These are phyloP conservation scores for Candida sanyaensis DNA, from an alignment of 1,139 yeast species.

Conservation along the genomic window DNA sequence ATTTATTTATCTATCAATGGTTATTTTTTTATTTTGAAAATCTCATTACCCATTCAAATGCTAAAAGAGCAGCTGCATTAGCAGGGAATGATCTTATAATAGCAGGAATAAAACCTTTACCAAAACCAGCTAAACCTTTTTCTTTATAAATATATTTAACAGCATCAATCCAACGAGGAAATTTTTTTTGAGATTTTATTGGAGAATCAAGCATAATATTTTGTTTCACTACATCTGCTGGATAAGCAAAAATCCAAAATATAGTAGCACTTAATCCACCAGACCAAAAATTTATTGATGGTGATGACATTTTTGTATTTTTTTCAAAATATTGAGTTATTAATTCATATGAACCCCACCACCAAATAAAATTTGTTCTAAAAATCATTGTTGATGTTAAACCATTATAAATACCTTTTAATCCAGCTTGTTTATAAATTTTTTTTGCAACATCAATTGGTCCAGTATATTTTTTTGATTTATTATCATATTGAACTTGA, in stretches of 20 bases:
- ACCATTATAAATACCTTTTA: slow-evolving; percentile 78
- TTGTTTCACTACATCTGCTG: slow-evolving; percentile 87
- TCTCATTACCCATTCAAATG: slow-evolving; percentile 83
- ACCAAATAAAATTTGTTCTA: slow-evolving; percentile 81
- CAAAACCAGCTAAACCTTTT: slow-evolving; percentile 63
- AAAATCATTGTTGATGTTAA: slow-evolving; percentile 81
- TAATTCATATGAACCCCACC: slow-evolving; percentile 94
- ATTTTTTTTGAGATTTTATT: slow-evolving; percentile 58
- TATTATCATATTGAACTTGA: slow-evolving; percentile 86
- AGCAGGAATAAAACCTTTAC: slow-evolving; percentile 78
- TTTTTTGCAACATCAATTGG: slow-evolving; percentile 72
- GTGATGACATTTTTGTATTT: slow-evolving; percentile 62
- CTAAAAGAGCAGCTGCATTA: slow-evolving; percentile 91
- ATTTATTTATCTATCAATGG: too few species aligned
- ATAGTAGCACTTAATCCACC: slow-evolving; percentile 87
- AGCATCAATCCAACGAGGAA: slow-evolving; percentile 73
- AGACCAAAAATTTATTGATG: slow-evolving; percentile 84
- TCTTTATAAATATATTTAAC: slow-evolving; percentile 63
- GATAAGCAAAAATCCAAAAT: slow-evolving; percentile 90
- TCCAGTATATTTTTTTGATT: slow-evolving; percentile 67
- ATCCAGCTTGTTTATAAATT: slow-evolving; percentile 58
- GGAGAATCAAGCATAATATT: slow-evolving; percentile 83
- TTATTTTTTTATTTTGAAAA: slow-evolving; percentile 36
- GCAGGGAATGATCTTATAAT: slow-evolving; percentile 81
- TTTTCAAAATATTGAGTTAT: slow-evolving; percentile 69